Percentiles rank a stretch among this genome's conserved stretches.
Conservation (phyloP, 1,139 yeast species). For the Suhomyces anneliseae region DNA sequence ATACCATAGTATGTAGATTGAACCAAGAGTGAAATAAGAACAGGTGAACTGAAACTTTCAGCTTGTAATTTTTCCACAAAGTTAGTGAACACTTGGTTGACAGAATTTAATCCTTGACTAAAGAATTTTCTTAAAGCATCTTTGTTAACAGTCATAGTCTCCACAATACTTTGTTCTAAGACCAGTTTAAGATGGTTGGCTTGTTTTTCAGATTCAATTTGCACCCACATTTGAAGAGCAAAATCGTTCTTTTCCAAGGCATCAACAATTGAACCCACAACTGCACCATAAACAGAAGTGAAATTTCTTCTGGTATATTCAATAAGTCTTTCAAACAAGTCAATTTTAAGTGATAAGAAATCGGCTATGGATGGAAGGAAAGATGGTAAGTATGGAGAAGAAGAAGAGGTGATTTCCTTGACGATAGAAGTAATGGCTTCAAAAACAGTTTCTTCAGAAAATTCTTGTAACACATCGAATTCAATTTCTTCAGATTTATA, state of each 20-base stretch:
- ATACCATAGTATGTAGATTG: constrained; percentile 43
- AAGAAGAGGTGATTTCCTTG: constrained; percentile 56
- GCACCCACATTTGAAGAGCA: constrained; percentile 50
- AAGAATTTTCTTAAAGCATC: constrained; percentile 31
- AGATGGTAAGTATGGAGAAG: constrained; percentile 41
- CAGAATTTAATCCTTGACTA: constrained; percentile 27
- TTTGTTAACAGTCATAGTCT: constrained; percentile 12
- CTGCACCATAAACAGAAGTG: constrained; percentile 28
- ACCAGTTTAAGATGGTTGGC: constrained; percentile 13
- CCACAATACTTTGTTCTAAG: constrained; percentile 19
- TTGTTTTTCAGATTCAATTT: constrained; percentile 24
- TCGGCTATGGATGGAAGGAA: constrained; percentile 29
- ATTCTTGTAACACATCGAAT: constrained; percentile 47
- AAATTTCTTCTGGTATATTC: constrained; percentile 51
- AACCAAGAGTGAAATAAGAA: constrained; percentile 33
- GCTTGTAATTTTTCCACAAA: constrained; percentile 28
- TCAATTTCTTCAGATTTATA: constrained; percentile 49
- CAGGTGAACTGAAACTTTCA: constrained; percentile 24
- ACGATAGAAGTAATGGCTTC: constrained; percentile 51
- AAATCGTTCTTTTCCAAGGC: constrained; percentile 60
- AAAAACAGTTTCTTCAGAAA: constrained; percentile 40
- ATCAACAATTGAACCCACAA: constrained; percentile 40
- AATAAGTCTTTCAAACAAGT: constrained; percentile 41
- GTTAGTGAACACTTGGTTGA: constrained; percentile 36
- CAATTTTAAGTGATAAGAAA: constrained; percentile 26